A percentile compares a stretch with the other conserved stretches of the same genome.
These are phyloP conservation scores for Stygiomarasmius scandens DNA, from an alignment of 1,284 basidiomycete species.

Conservation along the genomic window DNA sequence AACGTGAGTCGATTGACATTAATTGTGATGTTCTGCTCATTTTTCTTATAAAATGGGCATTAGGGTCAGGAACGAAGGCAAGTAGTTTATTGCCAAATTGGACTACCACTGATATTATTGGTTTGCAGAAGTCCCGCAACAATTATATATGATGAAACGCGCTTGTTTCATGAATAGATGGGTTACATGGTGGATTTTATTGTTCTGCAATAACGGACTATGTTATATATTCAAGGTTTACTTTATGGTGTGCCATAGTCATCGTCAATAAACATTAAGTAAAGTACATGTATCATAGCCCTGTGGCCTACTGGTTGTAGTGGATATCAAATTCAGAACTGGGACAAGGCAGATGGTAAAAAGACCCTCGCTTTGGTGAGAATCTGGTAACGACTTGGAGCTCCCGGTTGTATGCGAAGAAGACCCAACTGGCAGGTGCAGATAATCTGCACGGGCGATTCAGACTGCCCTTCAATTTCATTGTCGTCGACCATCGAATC, in stretches of 20 bases:
- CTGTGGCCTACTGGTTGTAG: too few species aligned
- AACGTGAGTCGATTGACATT: slow-evolving; percentile 32
- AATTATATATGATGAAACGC: slow-evolving; percentile 4
- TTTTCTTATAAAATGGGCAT: neutral
- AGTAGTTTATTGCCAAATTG: neutral
- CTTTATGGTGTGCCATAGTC: too few species aligned
- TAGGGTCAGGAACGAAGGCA: slow-evolving; percentile 2
- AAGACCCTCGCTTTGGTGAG: neutral
- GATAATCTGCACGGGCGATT: neutral
- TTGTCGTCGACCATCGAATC: slow-evolving; percentile 5
- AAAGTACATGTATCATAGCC: too few species aligned
- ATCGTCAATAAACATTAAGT: too few species aligned
- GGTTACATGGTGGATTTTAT: too few species aligned
- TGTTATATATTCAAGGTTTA: too few species aligned
- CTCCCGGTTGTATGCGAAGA: neutral
- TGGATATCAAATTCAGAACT: too few species aligned
- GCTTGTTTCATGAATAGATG: neutral
- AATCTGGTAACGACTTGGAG: neutral
- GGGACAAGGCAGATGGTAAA: neutral
- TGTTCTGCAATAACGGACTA: too few species aligned
- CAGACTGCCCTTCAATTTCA: neutral
- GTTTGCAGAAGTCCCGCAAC: slow-evolving; percentile 7
- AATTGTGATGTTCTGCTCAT: neutral
- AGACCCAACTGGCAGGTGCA: neutral
- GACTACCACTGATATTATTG: neutral